These are phyloP conservation scores for Plectosphaerella sp. DNA, from an alignment of 2,329 filamentous ascomycete genomes.

Conservation along the genomic window DNA sequence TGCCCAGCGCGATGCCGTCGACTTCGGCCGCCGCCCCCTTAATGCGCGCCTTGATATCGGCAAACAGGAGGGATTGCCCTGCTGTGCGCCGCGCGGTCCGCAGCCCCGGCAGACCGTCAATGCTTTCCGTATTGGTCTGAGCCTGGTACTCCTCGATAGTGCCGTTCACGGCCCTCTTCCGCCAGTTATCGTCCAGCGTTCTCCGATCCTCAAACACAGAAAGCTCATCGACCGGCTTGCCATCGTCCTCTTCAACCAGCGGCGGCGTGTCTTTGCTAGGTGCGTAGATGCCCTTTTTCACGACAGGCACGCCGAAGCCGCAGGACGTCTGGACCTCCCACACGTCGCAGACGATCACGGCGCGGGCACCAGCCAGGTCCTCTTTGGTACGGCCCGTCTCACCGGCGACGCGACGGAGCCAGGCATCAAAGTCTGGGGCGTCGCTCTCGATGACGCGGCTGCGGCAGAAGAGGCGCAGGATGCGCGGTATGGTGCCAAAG, in stretches of 20 bases:
- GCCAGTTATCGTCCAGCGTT: constrained; percentile 48
- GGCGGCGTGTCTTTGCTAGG: constrained; percentile 15
- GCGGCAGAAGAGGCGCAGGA: constrained; percentile 60
- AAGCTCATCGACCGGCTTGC: constrained; percentile 21
- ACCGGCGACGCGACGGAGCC: constrained; percentile 38
- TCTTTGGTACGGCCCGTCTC: constrained; percentile 18
- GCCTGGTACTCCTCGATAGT: constrained; percentile 51
- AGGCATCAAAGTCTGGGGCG: constrained; percentile 38
- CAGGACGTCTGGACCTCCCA: constrained; percentile 65
- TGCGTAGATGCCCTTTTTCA: constrained; percentile 35
- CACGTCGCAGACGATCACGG: constrained; percentile 57
- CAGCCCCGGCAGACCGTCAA: constrained; percentile 57
- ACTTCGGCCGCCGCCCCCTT: constrained; percentile 4
- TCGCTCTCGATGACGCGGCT: constrained; percentile 58
- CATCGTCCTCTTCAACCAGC: constrained; percentile 3
- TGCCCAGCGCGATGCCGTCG: constrained; percentile 10
- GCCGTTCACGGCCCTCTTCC: constrained; percentile 42
- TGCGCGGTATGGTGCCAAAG: constrained; percentile 55
- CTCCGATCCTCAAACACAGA: constrained; percentile 48
- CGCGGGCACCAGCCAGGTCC: constrained; percentile 45
- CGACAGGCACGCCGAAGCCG: constrained; percentile 58
- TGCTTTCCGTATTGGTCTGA: constrained; percentile 47
- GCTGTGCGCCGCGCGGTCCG: constrained; percentile 43
- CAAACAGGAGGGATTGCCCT: constrained; percentile 42
- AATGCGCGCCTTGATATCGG: constrained; percentile 22